Conservation (phyloP, 768 basidiomycete genomes). For the Mycena vitilis region DNA sequence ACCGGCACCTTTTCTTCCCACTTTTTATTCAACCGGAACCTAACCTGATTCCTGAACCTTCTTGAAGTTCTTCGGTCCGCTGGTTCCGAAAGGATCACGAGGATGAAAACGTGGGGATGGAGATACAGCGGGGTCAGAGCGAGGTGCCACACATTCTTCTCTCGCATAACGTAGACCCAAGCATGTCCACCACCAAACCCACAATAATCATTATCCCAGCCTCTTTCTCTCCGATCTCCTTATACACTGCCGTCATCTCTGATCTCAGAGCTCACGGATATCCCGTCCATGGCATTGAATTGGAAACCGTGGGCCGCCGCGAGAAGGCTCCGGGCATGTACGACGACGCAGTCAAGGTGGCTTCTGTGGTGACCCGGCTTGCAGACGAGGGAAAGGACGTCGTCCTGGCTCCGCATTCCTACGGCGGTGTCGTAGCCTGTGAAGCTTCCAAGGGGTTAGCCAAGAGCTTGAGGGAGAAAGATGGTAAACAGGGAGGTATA, state of each 20-base stretch:
- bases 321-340: slow-evolving; percentile 16
- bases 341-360: slow-evolving; percentile 10
- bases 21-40: too few relatives aligned
- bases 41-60: too few relatives aligned
- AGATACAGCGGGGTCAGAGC: too few relatives aligned
- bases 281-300: slow-evolving; percentile 6
- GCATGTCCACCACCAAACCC: slow-evolving; percentile 14
- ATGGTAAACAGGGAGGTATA: slow-evolving; percentile 12
- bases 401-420: slow-evolving; percentile 16
- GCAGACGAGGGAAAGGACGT: slow-evolving; percentile 21
- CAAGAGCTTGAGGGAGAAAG: slow-evolving; percentile 13
- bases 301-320: slow-evolving; percentile 18
- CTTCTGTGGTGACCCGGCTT: slow-evolving; percentile 6
- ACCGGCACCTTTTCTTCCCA: too few relatives aligned
- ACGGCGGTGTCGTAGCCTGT: slow-evolving; percentile 20
- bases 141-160: too few relatives aligned
- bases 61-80: too few relatives aligned
- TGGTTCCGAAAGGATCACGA: too few relatives aligned
- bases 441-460: slow-evolving; percentile 16
- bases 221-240: slow-evolving; percentile 2
- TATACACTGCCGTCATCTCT: slow-evolving; percentile 4
- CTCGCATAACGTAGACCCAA: too few relatives aligned
- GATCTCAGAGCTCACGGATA: slow-evolving; percentile 14
- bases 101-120: too few relatives aligned
- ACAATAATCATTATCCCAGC: slow-evolving; percentile 18